Conservation (phyloP, 345 rosid genomes). For the Xanthoceras sorbifolium region DNA sequence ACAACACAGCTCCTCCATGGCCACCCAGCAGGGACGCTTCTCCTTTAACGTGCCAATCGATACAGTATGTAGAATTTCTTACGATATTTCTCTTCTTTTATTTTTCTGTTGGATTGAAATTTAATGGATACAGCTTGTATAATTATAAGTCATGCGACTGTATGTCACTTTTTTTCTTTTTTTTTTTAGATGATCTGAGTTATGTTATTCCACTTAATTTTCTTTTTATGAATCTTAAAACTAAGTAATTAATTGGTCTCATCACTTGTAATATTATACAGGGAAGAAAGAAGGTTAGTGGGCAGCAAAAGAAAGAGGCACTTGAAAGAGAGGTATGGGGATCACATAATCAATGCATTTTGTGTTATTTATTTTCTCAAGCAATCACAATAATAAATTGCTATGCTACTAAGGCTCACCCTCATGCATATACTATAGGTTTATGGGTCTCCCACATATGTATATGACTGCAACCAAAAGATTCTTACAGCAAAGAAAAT, state of each 20-base stretch:
- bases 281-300: slow-evolving; percentile 69
- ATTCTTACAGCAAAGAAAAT: background rate
- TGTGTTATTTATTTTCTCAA: background rate
- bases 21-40: slow-evolving; percentile 22
- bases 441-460: background rate
- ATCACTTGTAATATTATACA: slow-evolving; percentile 31
- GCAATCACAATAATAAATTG: background rate
- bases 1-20: slow-evolving; percentile 25
- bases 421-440: background rate
- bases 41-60: slow-evolving; percentile 23
- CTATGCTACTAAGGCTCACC: background rate
- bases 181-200: too few relatives aligned
- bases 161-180: too few relatives aligned
- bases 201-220: background rate
- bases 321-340: slow-evolving; percentile 81
- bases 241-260: background rate
- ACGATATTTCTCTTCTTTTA: background rate
- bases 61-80: slow-evolving; percentile 33
- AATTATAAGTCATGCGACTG: too few relatives aligned
- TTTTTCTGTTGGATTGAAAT: too few relatives aligned
- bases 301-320: slow-evolving; percentile 69
- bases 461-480: background rate
- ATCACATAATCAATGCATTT: background rate
- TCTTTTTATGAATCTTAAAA: background rate
- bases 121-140: too few relatives aligned